Evolutionary conservation across 345 rosid species (phyloP), one percentile per base, ranked within the genome.

Genomic region (Diplotaxis tenuifolia): DNA sequence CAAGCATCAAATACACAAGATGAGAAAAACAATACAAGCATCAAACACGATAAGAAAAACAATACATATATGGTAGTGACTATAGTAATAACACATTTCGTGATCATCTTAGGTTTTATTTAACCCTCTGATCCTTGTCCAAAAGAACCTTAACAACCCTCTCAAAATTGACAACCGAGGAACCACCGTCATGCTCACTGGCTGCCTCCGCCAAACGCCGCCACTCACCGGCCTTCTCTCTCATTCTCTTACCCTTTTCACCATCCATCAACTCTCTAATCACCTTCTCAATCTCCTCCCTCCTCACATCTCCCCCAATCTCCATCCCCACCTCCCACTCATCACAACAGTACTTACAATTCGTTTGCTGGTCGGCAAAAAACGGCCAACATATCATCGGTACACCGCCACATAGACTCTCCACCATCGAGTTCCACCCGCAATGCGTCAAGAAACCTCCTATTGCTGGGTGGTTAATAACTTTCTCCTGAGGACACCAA

Each of bases 341-440:
- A 0, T 11, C 71, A 34, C 86, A 74, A 29, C 67, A 52, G 25
- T 16, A 86, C 69, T 85, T 40, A 47, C 90, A 86, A 47, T 88
- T 88, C 0, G 79, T 88, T 31, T 76, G 90, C 25, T 88, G 93
- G 64, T 88, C 93, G 0, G 90, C 86, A 12, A 88, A 88, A 67
- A 88, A 86, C 0, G 93, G 87, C 87, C 90, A 88, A 52, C 87
- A 84, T 10, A 76, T 42, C 89, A 86, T 71, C 0, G 93, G 87
- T 56, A 86, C 82, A 5, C 90, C 90, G 0, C 67, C 28, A 0
- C 65, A 59, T 1, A 88, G 53, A 47, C 53, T 47, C 53, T 47
- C 53, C 3, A 47, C 2, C 53, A 3, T 47, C 53, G 53, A 47
- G 21, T 47, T 47, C 53, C 53, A 47, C 20, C 53, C 53, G 9